phyloP scores from a whole-genome alignment of 176 grass and related monocot species.

The Triticum timopheevii region DNA sequence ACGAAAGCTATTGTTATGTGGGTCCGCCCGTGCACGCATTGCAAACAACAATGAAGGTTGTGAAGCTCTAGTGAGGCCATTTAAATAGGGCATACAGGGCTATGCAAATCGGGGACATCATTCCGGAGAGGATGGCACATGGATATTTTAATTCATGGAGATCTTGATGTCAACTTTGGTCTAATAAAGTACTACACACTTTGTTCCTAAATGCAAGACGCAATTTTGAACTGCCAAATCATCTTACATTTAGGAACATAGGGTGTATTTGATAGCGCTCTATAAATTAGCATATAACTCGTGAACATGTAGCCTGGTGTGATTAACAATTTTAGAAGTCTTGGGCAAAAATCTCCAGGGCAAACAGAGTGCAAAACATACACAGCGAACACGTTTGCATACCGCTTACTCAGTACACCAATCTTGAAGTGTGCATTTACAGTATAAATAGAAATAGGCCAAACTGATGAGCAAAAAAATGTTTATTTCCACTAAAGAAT shows the following conservation, averaged over 20 bases:
- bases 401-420: background rate
- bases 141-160: background rate
- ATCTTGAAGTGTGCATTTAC: background rate
- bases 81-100: too few relatives aligned
- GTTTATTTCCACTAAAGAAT: constrained; percentile 23
- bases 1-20: too few relatives aligned
- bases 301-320: background rate
- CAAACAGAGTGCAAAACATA: too few relatives aligned
- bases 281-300: background rate
- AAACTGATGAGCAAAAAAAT: constrained; percentile 14
- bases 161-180: background rate
- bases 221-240: too few relatives aligned
- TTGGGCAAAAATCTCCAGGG: too few relatives aligned
- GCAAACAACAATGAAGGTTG: too few relatives aligned
- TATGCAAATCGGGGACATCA: background rate
- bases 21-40: too few relatives aligned
- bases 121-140: background rate
- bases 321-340: too few relatives aligned
- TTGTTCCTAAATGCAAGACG: too few relatives aligned
- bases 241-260: too few relatives aligned
- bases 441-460: background rate
- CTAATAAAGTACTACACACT: background rate
- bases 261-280: background rate
- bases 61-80: too few relatives aligned
- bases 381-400: too few relatives aligned